Base-by-base conservation (phyloP, 257 asterid species). In the Anisodus tanguticus region DNA sequence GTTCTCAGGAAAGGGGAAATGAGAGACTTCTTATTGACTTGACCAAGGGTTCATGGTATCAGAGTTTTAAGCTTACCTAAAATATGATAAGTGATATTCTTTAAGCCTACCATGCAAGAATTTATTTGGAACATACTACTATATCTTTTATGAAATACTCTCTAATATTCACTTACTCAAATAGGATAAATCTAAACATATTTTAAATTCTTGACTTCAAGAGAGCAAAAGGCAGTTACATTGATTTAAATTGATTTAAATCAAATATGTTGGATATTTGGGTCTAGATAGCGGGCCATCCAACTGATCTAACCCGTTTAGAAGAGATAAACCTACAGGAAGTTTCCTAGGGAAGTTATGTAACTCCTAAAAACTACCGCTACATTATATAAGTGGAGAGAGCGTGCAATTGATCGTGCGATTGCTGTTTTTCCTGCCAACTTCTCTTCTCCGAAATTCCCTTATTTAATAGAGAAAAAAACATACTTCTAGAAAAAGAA, bases 11-110 rank as follows among this genome's bases (percentile, higher is more conserved):
- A 16, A 35, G 41, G 47, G 12, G 74, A 67, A 67, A 37, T 49
- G 49, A 67, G 74, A 37, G 22, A 67, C 49, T 67, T 13, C 49
- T 67, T 35, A 67, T 67, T 12, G 39, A 67, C 10, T 37, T 67
- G 74, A 37, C 19, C 49, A 67, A 67, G 19, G 74, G 6, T 49
- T 13, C 22, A 35, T 3, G 13, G 35, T 12, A 66, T 6, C 4
- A 2, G 4, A 68, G 76, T 37, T 37, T 68, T 13, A 68, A 68
- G n/a, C 51, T 31, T 15, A 68, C 22, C 76, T 68, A 37, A 68
- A 68, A 68, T 22, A 67, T 68, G 76, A 68, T 17, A 37, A 68
- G 9, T 37, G 51, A 67, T 67, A 67, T 67, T 67, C 74, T 67
- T 37, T 37, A 68, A 11, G 22, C 51, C 22, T 68, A 68, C 35